These are phyloP conservation scores for Physcia stellaris DNA, from an alignment of 495 filamentous ascomycete species.

Conservation along the genomic window DNA sequence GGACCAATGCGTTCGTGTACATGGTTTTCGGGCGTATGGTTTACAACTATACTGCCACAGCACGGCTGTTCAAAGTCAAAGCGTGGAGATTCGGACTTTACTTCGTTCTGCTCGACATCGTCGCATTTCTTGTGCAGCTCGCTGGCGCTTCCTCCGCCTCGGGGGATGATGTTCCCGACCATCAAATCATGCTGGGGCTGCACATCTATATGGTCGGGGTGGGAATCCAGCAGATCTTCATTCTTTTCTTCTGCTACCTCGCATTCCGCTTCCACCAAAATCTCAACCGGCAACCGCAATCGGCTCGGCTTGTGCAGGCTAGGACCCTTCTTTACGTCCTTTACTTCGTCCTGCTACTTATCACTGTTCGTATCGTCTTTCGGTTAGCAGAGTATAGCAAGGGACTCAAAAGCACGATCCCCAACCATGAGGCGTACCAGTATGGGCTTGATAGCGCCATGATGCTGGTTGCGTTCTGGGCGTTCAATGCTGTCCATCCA, in stretches of 20 bases:
- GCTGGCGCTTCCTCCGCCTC: constrained; percentile 34
- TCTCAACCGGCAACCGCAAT: constrained; percentile 12
- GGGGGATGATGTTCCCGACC: constrained; percentile 8
- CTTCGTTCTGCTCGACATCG: constrained; percentile 49
- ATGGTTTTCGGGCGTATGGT: constrained; percentile 54
- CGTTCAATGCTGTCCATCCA: constrained; percentile 38
- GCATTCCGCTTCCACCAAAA: constrained; percentile 35
- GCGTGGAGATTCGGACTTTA: constrained; percentile 34
- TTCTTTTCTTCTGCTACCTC: constrained; percentile 36
- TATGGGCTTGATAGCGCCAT: constrained; percentile 44
- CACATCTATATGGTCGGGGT: constrained; percentile 51
- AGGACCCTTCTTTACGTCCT: constrained; percentile 31
- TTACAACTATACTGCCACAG: constrained; percentile 37
- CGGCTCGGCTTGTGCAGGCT: constrained; percentile 2
- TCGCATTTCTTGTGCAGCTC: constrained; percentile 52
- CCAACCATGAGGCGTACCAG: constrained; percentile 37
- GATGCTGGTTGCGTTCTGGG: constrained; percentile 36
- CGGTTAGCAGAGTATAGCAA: constrained; percentile 40
- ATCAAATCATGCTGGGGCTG: constrained; percentile 20
- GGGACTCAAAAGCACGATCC: constrained; percentile 23
- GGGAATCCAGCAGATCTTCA: constrained; percentile 45
- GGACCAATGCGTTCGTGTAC: constrained; percentile 55
- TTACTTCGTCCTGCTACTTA: constrained; percentile 36
- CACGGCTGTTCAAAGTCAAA: constrained; percentile 34
- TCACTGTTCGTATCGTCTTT: constrained; percentile 49